Conservation (phyloP, 306 rosid genomes). For the Herpetospermum pedunculosum region DNA sequence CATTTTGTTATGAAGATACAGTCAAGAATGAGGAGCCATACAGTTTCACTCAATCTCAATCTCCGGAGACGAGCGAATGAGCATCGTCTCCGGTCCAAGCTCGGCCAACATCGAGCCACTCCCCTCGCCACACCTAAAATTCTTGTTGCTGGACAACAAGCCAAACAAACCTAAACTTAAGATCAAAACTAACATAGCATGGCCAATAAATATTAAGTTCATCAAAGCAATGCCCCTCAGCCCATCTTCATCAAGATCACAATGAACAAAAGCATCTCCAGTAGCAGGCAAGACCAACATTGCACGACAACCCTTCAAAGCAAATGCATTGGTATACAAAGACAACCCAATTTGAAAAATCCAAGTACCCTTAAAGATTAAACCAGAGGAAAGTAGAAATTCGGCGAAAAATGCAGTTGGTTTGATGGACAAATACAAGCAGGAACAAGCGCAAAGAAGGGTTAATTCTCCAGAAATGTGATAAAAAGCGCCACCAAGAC, state of each 20-base stretch:
- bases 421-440: slow-evolving; percentile 43
- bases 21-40: slow-evolving; percentile 7
- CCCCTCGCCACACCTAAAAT: slow-evolving; percentile 29
- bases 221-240: slow-evolving; percentile 63
- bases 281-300: slow-evolving; percentile 17
- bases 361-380: slow-evolving; percentile 84
- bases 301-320: slow-evolving; percentile 55
- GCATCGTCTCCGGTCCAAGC: slow-evolving; percentile 21
- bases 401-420: slow-evolving; percentile 69
- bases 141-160: slow-evolving; percentile 27
- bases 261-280: slow-evolving; percentile 33
- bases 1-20: background rate
- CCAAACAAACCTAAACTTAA: slow-evolving; percentile 45
- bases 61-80: slow-evolving; percentile 27
- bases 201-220: slow-evolving; percentile 52
- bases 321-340: slow-evolving; percentile 57
- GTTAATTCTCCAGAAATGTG: slow-evolving; percentile 42
- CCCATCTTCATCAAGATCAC: slow-evolving; percentile 70
- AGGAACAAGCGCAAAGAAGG: slow-evolving; percentile 46
- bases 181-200: slow-evolving; percentile 40
- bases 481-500: slow-evolving; percentile 46
- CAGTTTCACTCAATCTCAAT: slow-evolving; percentile 45
- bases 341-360: slow-evolving; percentile 60
- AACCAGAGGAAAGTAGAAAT: slow-evolving; percentile 46
- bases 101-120: slow-evolving; percentile 50